Base-by-base conservation (phyloP, 352 stramenopile genomes). In the Globisporangium solare region DNA sequence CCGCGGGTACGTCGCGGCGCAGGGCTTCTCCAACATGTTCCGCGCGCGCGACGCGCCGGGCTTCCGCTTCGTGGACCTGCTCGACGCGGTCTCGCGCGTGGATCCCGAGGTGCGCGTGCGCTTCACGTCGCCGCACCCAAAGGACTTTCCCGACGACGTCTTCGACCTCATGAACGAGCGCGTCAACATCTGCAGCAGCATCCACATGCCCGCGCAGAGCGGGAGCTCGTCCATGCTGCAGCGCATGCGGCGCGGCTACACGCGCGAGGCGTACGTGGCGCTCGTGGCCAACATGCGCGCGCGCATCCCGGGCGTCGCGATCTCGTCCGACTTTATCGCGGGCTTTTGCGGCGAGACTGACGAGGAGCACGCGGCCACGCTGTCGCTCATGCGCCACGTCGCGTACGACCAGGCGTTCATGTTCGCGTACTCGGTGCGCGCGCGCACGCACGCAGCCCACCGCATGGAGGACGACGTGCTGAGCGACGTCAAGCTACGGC, bases 301-400 rank as follows among this genome's bases (percentile, higher is more conserved):
- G 43, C 76, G 73, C 53, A 77, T 95, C 41, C 84, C 86, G n/a
- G 83, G 86, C 40, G 82, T 94, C 7, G 78, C 83, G 41, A 80
- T 98, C 46, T 97, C 86, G 7, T 98, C 90, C 15, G 97, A 99
- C 76, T 98, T 99, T 53, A 99, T 99, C 66, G 70, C 94, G 22
- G 98, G 98, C 40, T 99, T 99, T 71, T 99, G 98, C 72, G 95
- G 92, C 31, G 98, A 99, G 77, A 99, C 96, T 0, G 95, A 99
- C 46, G 76, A 89, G 24, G 98, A 99, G 56, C 97, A 99, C 76
- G 32, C 54, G 7, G 88, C 99, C 60, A 99, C 97, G 12, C 72
- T 94, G 17, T 84, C 83, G 47, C 68, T 94, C 32, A 89, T 95
- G 79, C 79, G 73, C 15, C 68, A 74, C 17, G 84, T 92, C 14